Conservation (phyloP, 1,284 basidiomycete genomes). For the Nidula niveotomentosa region DNA sequence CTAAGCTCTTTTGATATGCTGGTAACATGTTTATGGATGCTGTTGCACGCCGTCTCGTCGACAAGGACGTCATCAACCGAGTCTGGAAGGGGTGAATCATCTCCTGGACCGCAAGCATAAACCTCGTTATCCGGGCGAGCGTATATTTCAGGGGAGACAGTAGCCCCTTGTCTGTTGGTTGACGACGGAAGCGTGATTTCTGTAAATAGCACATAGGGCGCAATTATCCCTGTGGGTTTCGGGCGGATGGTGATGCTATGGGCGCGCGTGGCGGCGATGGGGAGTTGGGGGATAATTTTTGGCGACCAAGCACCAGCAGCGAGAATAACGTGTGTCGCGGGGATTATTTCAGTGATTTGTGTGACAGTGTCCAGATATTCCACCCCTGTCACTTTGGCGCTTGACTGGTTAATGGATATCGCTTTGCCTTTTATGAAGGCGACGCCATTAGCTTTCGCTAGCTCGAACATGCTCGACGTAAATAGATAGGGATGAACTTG, state of each 20-base stretch:
- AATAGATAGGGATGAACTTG: slow-evolving; percentile 85
- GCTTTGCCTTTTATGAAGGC: slow-evolving; percentile 42
- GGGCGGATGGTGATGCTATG: slow-evolving; percentile 67
- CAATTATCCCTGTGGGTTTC: slow-evolving; percentile 37
- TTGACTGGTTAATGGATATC: slow-evolving; percentile 35
- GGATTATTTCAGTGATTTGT: slow-evolving; percentile 32
- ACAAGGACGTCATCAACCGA: slow-evolving; percentile 63
- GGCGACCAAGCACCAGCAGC: slow-evolving; percentile 90
- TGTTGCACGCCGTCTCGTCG: slow-evolving; percentile 52
- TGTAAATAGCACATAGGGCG: slow-evolving; percentile 69
- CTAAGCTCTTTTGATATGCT: slow-evolving; percentile 58
- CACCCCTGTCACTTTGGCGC: slow-evolving; percentile 51
- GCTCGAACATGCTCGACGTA: slow-evolving; percentile 73
- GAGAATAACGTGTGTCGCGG: slow-evolving; percentile 70
- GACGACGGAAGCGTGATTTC: slow-evolving; percentile 43
- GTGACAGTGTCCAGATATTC: slow-evolving; percentile 40
- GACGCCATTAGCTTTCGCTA: slow-evolving; percentile 58
- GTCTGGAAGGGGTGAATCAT: slow-evolving; percentile 54
- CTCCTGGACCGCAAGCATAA: slow-evolving; percentile 70
- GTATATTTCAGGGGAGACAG: slow-evolving; percentile 65
- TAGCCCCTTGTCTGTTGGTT: slow-evolving; percentile 4
- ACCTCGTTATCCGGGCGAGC: slow-evolving; percentile 67
- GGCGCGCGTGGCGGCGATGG: slow-evolving; percentile 59
- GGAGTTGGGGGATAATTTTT: slow-evolving; percentile 46
- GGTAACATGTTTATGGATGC: slow-evolving; percentile 49